Conservation (phyloP, 1,284 basidiomycete species). For the Trichosporon faecale region DNA sequence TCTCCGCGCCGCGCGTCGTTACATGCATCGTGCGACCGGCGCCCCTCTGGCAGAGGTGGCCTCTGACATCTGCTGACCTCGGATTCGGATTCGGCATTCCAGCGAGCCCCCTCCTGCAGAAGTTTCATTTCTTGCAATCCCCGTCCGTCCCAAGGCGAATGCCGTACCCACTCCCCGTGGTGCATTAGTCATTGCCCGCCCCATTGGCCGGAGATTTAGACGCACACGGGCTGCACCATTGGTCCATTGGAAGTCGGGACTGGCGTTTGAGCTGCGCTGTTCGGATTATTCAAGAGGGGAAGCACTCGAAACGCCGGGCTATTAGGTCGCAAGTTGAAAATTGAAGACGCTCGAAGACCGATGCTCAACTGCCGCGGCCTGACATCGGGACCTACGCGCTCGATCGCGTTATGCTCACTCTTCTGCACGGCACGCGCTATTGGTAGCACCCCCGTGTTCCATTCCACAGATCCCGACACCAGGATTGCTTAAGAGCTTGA, state of each 20-base stretch:
- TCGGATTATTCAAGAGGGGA: not conserved
- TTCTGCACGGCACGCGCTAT: no score
- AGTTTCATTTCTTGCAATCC: not conserved
- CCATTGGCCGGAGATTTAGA: not conserved
- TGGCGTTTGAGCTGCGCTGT: not conserved
- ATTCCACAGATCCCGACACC: not conserved
- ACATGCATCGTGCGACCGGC: not conserved
- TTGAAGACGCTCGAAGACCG: no score
- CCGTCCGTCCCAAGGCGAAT: not conserved
- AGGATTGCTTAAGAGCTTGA: not conserved
- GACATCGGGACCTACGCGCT: no score
- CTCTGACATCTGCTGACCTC: not conserved
- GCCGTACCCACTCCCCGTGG: not conserved
- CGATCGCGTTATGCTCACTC: no score
- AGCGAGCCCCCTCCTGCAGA: not conserved
- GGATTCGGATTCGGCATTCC: not conserved
- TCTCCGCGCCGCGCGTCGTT: not conserved
- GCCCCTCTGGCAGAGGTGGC: not conserved
- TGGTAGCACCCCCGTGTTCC: not conserved
- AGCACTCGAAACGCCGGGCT: no score
- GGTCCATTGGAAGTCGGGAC: not conserved
- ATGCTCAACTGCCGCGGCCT: no score
- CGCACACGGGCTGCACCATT: not conserved
- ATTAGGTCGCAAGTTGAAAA: no score
- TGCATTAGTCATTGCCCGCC: not conserved